Evolutionary conservation across 2,329 filamentous ascomycete genomes (phyloP).

Genomic region (Penicillium sp.): DNA sequence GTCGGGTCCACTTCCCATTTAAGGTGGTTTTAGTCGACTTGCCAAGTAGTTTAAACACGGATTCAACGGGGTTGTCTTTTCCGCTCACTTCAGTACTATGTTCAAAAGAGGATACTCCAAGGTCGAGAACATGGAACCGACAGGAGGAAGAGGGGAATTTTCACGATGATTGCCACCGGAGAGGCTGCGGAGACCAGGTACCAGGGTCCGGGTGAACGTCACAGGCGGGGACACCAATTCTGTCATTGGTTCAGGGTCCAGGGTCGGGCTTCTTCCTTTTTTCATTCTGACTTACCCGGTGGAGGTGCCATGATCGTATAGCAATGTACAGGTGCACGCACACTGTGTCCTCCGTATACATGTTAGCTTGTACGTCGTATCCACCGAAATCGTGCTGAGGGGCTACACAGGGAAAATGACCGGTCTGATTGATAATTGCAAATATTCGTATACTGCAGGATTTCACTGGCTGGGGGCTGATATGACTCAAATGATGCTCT

Average conservation of each 20-base stretch:
- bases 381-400: not conserved
- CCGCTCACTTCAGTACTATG: too few relatives aligned
- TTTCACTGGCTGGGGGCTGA: not conserved
- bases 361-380: too few relatives aligned
- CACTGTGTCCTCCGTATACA: too few relatives aligned
- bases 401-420: not conserved
- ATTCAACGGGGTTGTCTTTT: too few relatives aligned
- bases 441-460: not conserved
- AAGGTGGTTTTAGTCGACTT: conserved; percentile 9
- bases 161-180: conserved; percentile 13
- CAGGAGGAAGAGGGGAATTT: not conserved
- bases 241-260: conserved; percentile 1
- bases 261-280: not conserved
- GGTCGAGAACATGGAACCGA: too few relatives aligned
- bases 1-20: conserved; percentile 3
- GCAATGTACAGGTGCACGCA: not conserved
- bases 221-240: conserved; percentile 11
- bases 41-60: conserved; percentile 3
- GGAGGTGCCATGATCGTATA: not conserved
- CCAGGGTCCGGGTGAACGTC: conserved; percentile 18
- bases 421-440: not conserved
- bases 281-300: not conserved
- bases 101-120: not conserved
- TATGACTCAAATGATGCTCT: not conserved
- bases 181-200: conserved; percentile 18